Evolutionary conservation across 2,329 filamentous ascomycete species (phyloP).

Genomic region (Verticillium klebahnii): DNA sequence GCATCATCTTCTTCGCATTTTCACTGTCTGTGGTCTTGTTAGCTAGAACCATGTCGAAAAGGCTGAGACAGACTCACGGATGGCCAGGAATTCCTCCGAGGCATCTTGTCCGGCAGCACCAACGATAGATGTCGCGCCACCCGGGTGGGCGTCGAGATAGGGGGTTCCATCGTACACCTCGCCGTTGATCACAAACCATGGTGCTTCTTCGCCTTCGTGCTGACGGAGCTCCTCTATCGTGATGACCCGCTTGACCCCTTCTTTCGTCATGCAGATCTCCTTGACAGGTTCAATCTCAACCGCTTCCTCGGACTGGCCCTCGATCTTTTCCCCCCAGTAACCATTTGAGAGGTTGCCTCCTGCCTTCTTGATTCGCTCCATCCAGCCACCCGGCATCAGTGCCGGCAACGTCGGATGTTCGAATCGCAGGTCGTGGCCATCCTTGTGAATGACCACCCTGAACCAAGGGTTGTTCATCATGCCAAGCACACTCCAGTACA

Average conservation of each 20-base stretch:
- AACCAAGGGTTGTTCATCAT: slow-evolving; percentile 99
- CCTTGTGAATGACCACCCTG: slow-evolving; percentile 69
- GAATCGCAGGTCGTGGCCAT: slow-evolving; percentile 62
- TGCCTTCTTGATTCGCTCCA: slow-evolving; percentile 81
- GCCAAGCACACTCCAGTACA: slow-evolving; percentile 92
- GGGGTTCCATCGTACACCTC: slow-evolving; percentile 83
- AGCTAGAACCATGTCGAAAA: slow-evolving; percentile 11
- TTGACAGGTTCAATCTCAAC: slow-evolving; percentile 45
- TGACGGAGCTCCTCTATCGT: slow-evolving; percentile 66
- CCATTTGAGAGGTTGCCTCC: slow-evolving; percentile 79
- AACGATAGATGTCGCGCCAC: slow-evolving; percentile 79
- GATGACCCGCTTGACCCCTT: slow-evolving; percentile 58
- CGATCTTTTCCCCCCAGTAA: slow-evolving; percentile 73
- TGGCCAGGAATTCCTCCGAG: slow-evolving; percentile 86
- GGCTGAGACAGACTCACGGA: slow-evolving; percentile 58
- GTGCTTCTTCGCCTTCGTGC: slow-evolving; percentile 59
- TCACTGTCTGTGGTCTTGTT: slow-evolving; percentile 65
- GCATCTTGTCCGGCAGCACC: slow-evolving; percentile 77
- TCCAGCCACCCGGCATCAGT: slow-evolving; percentile 78
- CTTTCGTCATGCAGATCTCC: slow-evolving; percentile 75
- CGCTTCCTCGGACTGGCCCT: slow-evolving; percentile 40
- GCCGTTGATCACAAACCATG: slow-evolving; percentile 86
- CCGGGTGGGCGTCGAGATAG: slow-evolving; percentile 79
- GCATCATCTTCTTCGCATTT: slow-evolving; percentile 89
- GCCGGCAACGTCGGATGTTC: slow-evolving; percentile 86